phyloP scores from a whole-genome alignment of 345 rosid species.

The Populus pruinosa region DNA sequence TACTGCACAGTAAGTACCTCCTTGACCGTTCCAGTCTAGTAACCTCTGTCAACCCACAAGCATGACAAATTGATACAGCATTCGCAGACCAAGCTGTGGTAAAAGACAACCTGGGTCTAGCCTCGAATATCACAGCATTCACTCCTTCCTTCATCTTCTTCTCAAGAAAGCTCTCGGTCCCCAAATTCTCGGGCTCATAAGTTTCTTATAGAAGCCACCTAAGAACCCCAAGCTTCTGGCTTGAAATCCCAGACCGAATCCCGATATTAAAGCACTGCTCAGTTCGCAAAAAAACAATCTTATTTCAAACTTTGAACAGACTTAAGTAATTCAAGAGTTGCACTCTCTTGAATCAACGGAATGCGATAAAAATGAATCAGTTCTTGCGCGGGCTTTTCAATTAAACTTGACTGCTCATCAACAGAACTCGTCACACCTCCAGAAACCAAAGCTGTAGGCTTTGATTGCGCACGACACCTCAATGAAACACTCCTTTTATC shows the following conservation, averaged over 20 bases:
- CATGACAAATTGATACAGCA: conserved; percentile 78
- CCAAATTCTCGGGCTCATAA: conserved; percentile 85
- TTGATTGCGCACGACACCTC: conserved; percentile 50
- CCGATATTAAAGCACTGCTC: conserved; percentile 89
- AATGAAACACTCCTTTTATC: conserved; percentile 30
- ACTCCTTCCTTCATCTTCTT: conserved; percentile 67
- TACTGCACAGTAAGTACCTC: conserved; percentile 69
- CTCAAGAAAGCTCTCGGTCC: conserved; percentile 65
- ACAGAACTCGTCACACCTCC: conserved; percentile 32
- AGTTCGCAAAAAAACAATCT: conserved; percentile 66
- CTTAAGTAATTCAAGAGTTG: conserved; percentile 58
- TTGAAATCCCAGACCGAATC: conserved; percentile 37
- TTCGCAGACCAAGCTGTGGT: conserved; percentile 95
- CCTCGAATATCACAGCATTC: conserved; percentile 59
- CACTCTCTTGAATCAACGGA: conserved; percentile 77
- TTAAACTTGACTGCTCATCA: conserved; percentile 42
- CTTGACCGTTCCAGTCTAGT: conserved; percentile 80
- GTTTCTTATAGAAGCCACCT: conserved; percentile 92
- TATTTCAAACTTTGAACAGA: conserved; percentile 54
- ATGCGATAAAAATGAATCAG: conserved; percentile 69
- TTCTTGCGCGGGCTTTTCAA: conserved; percentile 54
- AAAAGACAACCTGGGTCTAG: conserved; percentile 84
- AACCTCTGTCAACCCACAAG: conserved; percentile 76
- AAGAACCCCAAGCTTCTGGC: conserved; percentile 52
- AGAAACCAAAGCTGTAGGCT: conserved; percentile 49